Conservation (phyloP, 2,329 filamentous ascomycete genomes). For the Phyllosticta citriasiana region DNA sequence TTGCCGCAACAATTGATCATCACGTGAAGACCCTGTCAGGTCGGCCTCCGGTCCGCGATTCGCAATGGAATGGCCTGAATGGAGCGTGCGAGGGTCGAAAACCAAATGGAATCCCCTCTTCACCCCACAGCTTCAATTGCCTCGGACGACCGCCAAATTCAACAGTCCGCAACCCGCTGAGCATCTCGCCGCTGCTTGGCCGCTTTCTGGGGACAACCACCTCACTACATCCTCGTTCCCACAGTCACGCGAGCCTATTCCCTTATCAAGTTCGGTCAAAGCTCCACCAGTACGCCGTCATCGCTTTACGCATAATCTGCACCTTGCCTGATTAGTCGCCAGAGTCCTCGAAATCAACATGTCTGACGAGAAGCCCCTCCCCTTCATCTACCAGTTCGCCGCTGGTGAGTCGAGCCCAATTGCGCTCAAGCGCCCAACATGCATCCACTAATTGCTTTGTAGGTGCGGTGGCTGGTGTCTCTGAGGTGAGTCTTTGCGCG, state of each 20-base stretch:
- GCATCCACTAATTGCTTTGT: constrained; percentile 21
- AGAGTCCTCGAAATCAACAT: constrained; percentile 21
- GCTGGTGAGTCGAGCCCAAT: constrained; percentile 52
- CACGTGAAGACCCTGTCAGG: background rate
- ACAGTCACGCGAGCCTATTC: background rate
- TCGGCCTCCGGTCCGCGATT: background rate
- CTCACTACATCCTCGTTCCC: background rate
- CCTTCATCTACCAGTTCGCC: constrained; percentile 90
- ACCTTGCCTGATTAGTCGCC: background rate
- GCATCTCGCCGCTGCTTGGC: background rate
- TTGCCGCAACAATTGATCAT: background rate
- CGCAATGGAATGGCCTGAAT: background rate
- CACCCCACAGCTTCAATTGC: background rate
- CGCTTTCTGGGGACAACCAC: background rate
- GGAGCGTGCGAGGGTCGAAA: background rate
- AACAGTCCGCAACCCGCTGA: background rate
- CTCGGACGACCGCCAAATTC: background rate
- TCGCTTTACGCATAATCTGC: background rate
- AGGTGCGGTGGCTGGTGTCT: constrained; percentile 94
- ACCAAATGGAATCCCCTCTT: background rate
- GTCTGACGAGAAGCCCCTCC: constrained; percentile 61
- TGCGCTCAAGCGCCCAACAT: constrained; percentile 19
- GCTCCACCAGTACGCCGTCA: background rate
- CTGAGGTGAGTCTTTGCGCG: constrained; percentile 58
- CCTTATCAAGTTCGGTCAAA: background rate